Base-by-base conservation (phyloP, 495 filamentous ascomycete species). In the Cercophora sp. region DNA sequence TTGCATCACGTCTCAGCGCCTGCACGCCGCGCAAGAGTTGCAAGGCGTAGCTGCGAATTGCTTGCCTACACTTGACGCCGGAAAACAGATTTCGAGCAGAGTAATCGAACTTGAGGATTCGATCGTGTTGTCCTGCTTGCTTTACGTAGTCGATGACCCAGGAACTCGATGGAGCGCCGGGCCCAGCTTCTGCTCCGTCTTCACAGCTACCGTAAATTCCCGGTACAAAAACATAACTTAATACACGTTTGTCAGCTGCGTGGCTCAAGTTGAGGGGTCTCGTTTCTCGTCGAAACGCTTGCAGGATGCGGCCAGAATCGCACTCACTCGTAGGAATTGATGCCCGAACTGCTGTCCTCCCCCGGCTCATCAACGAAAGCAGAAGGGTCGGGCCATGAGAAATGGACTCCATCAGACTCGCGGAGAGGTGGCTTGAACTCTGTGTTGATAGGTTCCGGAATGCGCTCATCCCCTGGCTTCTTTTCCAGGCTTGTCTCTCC, bases 161-260 rank as follows among this genome's bases (percentile, higher is more conserved):
- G 6, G 52, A 49, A 10, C 35, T 29, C 10, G 51, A 47, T 9
- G 19, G 52, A 15, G 35, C 24, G 41, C 25, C 52, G 8, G 45
- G 34, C 25, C 44, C 44, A 29, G 45, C 44, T 8, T 19, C 24
- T 35, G 4, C 36, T 40, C 29, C 45, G 45, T 55, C 26, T 41
- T 41, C 15, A 25, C 29, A 47, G 11, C 18, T 22, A 15, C 52
- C 52, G 26, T 55, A 55, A 15, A 55, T 42, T 8, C 52, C 52
- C 19, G 45, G 52, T 2, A 49, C 34, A 23, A 55, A 29, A 2
- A 55, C 32, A 26, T 46, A 48, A 26, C 52, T 55, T 27, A 5
- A 10, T 18, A 41, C 24, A 42, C 25, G 6, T 40, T 20, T 22
- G 41, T 44, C 41, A 44, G 41, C 15, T 44, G 6, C 41, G 20